Evolutionary conservation across 331 rosid genomes (phyloP), one percentile per base, ranked within the genome.

Genomic region (Quercus phellos): DNA sequence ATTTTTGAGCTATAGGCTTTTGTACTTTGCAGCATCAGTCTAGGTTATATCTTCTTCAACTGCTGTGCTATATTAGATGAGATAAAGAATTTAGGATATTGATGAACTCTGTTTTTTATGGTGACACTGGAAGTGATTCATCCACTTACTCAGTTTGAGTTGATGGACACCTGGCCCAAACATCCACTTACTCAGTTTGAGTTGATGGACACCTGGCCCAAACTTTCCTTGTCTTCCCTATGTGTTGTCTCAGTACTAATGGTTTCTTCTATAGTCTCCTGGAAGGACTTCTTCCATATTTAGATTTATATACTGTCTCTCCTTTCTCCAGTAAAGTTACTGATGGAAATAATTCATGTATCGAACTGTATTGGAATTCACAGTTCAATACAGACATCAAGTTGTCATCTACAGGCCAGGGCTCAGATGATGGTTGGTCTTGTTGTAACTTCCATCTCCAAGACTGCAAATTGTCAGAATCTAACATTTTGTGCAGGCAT

Each of bases 401-500:
- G 89, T 89, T 89, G 91, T 91, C 88, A 89, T 89, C 93, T 86
- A 70, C 94, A 87, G 79, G 96, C 92, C 88, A 80, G 90, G 94
- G 85, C 87, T 86, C 90, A 91, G 97, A 92, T 94, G 97, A 90
- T 90, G 96, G 93, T 88, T 88, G 94, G 74, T 87, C 90, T 89
- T 46, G 53, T 46, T 46, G 53, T 46, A 87, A 89, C 91, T 86
- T 87, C 87, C 88, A 81, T 87, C 85, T 81, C 90, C 92, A 86
- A 87, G 96, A 90, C 90, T 90, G 92, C 91, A 89, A 90, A 90
- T 91, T 86, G 98, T 94, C 97, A 85, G 93, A 87, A 83, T 88
- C 91, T 94, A 94, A 46, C 53, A 46, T 46, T 91, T 89, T 93
- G 86, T 95, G 98, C 96, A 95, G 99, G 99, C 99, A 84, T 95